Conservation (phyloP, 2,329 filamentous ascomycete genomes). For the Samsoniella hepiali region DNA sequence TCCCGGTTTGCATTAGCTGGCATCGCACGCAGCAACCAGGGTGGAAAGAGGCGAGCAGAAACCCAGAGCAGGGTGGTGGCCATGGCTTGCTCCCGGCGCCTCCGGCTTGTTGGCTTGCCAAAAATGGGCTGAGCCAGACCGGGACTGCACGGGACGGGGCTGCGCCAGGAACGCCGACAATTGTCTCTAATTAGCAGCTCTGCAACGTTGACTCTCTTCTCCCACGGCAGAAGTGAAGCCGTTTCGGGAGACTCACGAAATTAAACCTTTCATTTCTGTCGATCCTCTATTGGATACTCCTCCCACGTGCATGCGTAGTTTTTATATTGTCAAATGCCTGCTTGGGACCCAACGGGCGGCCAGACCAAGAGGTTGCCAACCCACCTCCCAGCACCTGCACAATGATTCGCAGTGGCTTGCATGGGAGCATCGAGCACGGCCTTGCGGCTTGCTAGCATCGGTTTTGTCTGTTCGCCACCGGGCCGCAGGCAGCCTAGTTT, state of each 20-base stretch:
- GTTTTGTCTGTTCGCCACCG: constrained; percentile 1
- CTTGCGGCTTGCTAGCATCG: neutral
- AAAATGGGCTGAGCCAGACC: neutral
- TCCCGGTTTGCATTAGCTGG: neutral
- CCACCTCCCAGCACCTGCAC: neutral
- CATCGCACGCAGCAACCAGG: neutral
- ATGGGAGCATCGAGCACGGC: constrained; percentile 3
- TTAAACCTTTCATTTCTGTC: neutral
- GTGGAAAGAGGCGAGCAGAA: neutral
- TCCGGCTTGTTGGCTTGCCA: neutral
- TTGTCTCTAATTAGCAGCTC: neutral
- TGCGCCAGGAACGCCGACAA: neutral
- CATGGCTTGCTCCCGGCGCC: neutral
- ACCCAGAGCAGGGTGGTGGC: neutral
- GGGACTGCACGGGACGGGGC: neutral
- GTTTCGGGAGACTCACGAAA: neutral
- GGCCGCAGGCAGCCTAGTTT: neutral
- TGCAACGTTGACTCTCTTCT: neutral
- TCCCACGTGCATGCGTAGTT: neutral
- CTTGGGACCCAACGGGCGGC: neutral
- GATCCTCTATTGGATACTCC: neutral
- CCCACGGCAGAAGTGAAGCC: neutral
- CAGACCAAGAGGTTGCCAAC: neutral
- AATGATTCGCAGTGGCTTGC: neutral
- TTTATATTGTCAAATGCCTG: neutral